Base-by-base conservation (phyloP, 345 rosid genomes). In the Euclidium syriacum region DNA sequence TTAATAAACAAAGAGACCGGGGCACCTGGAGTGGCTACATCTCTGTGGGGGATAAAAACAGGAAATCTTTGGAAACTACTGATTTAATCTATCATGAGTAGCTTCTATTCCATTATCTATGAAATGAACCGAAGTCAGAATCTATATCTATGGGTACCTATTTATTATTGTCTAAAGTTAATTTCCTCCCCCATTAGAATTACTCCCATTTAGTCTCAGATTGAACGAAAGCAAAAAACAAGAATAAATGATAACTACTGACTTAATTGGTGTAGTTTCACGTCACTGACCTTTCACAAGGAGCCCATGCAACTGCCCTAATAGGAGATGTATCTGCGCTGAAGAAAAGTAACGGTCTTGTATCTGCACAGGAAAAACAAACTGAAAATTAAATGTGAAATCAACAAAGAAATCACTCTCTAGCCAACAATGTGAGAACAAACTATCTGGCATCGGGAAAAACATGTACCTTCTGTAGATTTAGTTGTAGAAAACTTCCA, bases 291-390 rank as follows among this genome's bases (percentile, higher is more conserved):
- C 96, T 82, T 67, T 72, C 88, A 63, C 47, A 41, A 35, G 99
- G 96, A 60, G 95, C 91, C 99, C 97, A 94, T 34, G 90, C 85
- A 65, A 94, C 78, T 27, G 96, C 75, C 79, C 96, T 84, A 62
- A 94, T 81, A 55, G 92, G 87, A 65, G 70, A 58, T 27, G 90
- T 87, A 73, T 90, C 99, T 18, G 99, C 95, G 68, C 82, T 80
- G 72, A 90, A 94, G 75, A 78, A 74, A 52, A 90, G 91, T 54
- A 90, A 62, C 57, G 99, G 97, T 70, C 85, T 90, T 36, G 95
- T 71, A 80, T 94, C 96, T 94, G 85, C 78, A 77, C 35, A 51
- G 61, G 18, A 47, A 55, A 70, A 29, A 63, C 25, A n/a, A n/a
- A n/a, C 44, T 35, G 19, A 23, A 38, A 60, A 35, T 48, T 64